A percentile compares a stretch with the other conserved stretches of the same genome.
phyloP scores from a whole-genome alignment of 345 rosid genomes.

The Heritiera fomes region DNA sequence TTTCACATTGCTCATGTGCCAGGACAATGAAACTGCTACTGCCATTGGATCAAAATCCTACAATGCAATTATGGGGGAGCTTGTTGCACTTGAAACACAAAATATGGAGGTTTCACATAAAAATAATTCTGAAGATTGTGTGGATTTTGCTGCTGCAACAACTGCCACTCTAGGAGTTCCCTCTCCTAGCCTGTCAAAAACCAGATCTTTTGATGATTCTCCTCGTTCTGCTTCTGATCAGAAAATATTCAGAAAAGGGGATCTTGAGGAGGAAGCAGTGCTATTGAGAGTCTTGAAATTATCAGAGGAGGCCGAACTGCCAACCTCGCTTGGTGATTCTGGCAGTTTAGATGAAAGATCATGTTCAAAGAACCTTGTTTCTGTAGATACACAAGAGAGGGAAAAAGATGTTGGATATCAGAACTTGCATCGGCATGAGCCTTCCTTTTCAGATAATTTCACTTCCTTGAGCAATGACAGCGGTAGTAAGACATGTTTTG shows the following conservation, averaged over 20 bases:
- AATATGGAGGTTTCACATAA: conserved; percentile 43
- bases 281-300: conserved; percentile 64
- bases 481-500: conserved; percentile 29
- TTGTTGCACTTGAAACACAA: conserved; percentile 80
- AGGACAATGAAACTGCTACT: conserved; percentile 82
- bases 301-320: conserved; percentile 58
- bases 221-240: conserved; percentile 54
- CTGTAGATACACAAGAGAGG: conserved; percentile 28
- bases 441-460: conserved; percentile 35
- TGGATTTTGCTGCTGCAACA: conserved; percentile 98
- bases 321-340: conserved; percentile 31
- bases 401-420: conserved; percentile 26
- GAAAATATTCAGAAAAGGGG: conserved; percentile 58
- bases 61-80: conserved; percentile 82
- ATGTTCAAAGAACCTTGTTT: conserved; percentile 24
- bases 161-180: conserved; percentile 94
- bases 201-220: conserved; percentile 77
- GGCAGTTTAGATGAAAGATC: conserved; percentile 40
- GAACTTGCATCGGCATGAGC: conserved; percentile 33
- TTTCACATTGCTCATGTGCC: conserved; percentile 26
- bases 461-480: conserved; percentile 30
- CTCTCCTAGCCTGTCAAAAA: conserved; percentile 80
- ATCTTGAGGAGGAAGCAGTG: conserved; percentile 81
- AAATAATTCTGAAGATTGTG: conserved; percentile 53
- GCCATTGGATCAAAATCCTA: conserved; percentile 90